Evolutionary conservation across 306 rosid species (phyloP), one percentile per base, ranked within the genome.

Genomic region (Cicer yamashitae): DNA sequence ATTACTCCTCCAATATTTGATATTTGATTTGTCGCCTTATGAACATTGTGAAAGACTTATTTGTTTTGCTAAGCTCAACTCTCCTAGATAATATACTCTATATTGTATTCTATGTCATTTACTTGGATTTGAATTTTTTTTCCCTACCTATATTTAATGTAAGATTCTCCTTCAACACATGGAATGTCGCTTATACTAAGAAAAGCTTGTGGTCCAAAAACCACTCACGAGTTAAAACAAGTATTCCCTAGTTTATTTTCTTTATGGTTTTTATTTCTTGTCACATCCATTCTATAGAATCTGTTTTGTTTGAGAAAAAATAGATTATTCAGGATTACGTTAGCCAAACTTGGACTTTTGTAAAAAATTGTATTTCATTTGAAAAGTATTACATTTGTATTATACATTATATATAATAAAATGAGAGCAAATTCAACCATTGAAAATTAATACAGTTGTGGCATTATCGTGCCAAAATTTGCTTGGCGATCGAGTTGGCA

Each of bases 161-260:
- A 52, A 59, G 82, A 77, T 82, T 66, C 77, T 75, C 74, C 37
- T 54, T 8, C 77, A 72, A 71, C 86, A 65, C 79, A 82, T 71
- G 64, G 25, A 59, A 67, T 67, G 65, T 74, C 67, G 5, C 54
- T 1, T 43, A 59, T 45, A 34, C 10, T 64, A 47, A 41, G 77
- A 79, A 50, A 62, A 60, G 52, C 46, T 44, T 56, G 86, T 81
- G 87, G 86, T 84, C 84, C 84, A 81, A 60, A 38, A 61, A 67
- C 50, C 8, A 60, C 48, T 22, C 73, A 52, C 45, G 67, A 52
- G 73, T 62, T 69, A 53, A 69, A 44, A 52, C 20, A 15, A 15
- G 37, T 30, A 30, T 30, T 30, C 37, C 37, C 37, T 30, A 6
- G 1, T 56, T 13, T 14, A 7, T 2, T 3, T 59, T 30, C 37